Conservation (phyloP, 345 rosid genomes). For the Bretschneidera sinensis region DNA sequence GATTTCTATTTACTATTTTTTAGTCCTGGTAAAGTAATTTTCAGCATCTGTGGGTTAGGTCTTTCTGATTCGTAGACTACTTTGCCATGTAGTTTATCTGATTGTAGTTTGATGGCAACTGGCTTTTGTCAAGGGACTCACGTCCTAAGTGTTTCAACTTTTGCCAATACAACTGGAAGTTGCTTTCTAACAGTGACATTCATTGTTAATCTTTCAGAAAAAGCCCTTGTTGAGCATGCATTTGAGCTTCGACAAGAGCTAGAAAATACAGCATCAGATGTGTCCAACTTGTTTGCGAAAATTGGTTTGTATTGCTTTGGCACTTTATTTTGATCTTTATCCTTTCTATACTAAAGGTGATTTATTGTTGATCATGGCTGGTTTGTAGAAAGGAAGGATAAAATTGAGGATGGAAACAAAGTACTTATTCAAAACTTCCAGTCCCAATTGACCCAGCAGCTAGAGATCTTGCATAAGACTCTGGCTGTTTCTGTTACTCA, state of each 20-base stretch:
- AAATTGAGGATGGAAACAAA: conserved; percentile 86
- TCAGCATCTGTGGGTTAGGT: no score
- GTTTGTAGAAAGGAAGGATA: conserved; percentile 83
- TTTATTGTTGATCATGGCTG: conserved; percentile 11
- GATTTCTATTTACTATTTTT: no score
- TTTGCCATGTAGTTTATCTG: no score
- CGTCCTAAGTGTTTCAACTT: no score
- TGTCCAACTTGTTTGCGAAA: conserved; percentile 80
- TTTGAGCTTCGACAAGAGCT: conserved; percentile 79
- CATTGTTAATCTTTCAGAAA: conserved; percentile 45
- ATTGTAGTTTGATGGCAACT: no score
- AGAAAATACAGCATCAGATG: conserved; percentile 84
- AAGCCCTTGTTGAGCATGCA: conserved; percentile 76
- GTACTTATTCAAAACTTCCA: conserved; percentile 66
- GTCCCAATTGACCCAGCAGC: conserved; percentile 80
- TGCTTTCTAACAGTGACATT: conserved; percentile 2
- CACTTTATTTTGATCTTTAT: conserved; percentile 11
- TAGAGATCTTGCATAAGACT: conserved; percentile 79
- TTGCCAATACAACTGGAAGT: no score
- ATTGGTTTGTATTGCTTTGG: conserved; percentile 49
- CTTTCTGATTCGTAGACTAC: no score
- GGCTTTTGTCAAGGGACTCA: background rate
- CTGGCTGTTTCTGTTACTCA: conserved; percentile 81
- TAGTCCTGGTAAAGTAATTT: no score
- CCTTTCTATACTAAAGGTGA: conserved; percentile 11